A percentile compares a stretch with the other conserved stretches of the same genome.
These are phyloP conservation scores for Phoenix roebelenii DNA, from an alignment of 176 grass and related monocot species.

Conservation along the genomic window DNA sequence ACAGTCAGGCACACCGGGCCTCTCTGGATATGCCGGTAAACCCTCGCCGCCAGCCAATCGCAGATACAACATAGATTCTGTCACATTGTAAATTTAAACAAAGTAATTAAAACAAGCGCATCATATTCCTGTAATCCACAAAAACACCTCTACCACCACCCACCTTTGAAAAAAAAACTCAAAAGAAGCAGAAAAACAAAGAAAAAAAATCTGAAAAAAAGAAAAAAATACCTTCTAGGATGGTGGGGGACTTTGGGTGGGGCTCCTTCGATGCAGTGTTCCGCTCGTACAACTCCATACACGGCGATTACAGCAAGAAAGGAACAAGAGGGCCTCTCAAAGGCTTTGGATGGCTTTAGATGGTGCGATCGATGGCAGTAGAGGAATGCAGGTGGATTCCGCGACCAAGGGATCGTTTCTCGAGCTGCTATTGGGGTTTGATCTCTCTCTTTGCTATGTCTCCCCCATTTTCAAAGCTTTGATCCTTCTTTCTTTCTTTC, in stretches of 20 bases:
- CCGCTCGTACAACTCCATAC: constrained; percentile 34
- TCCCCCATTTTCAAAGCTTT: background rate
- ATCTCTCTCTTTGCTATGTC: background rate
- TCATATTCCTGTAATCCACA: background rate
- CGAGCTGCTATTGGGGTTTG: too few relatives aligned
- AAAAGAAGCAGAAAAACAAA: background rate
- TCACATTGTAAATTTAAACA: background rate
- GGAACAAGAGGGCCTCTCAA: too few relatives aligned
- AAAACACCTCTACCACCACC: constrained; percentile 1
- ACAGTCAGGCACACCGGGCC: constrained; percentile 58
- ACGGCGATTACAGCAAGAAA: too few relatives aligned
- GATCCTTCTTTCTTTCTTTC: background rate
- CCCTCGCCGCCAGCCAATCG: constrained; percentile 27
- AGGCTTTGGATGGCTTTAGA: constrained; percentile 1
- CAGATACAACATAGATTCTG: constrained; percentile 63
- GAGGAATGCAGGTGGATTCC: background rate
- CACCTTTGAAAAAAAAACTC: background rate
- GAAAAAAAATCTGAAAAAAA: background rate
- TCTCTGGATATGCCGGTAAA: constrained; percentile 36
- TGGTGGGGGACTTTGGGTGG: constrained; percentile 16
- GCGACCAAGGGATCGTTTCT: background rate
- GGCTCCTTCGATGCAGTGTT: constrained; percentile 9
- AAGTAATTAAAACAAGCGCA: background rate
- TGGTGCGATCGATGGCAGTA: constrained; percentile 18
- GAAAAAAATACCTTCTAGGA: constrained; percentile 46